phyloP scores from a whole-genome alignment of 163 green algal genomes.

The Scenedesmus sp. region DNA sequence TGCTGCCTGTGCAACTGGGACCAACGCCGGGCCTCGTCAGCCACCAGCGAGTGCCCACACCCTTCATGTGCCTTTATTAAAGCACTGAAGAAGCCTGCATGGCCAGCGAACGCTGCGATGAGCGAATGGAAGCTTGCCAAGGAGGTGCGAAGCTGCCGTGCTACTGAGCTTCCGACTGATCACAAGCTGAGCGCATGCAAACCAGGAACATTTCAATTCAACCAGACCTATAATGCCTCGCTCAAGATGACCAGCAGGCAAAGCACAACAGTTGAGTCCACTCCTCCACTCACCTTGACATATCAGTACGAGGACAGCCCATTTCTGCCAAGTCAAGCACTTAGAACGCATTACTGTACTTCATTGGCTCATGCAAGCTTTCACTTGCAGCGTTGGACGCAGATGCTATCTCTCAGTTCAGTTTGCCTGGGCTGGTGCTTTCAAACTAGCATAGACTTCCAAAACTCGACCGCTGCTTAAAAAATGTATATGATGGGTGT shows the following conservation, averaged over 20 bases:
- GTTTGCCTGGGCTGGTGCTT: background rate
- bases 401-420: background rate
- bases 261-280: constrained; percentile 1
- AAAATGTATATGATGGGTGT: background rate
- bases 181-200: background rate
- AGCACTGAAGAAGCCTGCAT: background rate
- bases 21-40: constrained; percentile 37
- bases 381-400: background rate
- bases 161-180: background rate
- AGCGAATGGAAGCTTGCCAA: background rate
- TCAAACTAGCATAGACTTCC: background rate
- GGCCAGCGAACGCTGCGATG: background rate
- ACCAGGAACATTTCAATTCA: background rate
- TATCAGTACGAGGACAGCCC: background rate
- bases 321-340: background rate
- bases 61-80: constrained; percentile 24
- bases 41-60: constrained; percentile 50
- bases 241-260: background rate
- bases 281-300: constrained; percentile 3
- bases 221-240: background rate
- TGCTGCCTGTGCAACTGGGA: constrained; percentile 50
- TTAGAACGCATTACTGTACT: background rate
- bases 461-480: background rate
- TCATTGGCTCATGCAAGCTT: background rate
- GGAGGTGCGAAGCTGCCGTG: constrained; percentile 8